Percentiles rank a stretch among this genome's conserved stretches.
phyloP scores from a whole-genome alignment of 2,329 filamentous ascomycete species.

The Fusarium sp. region DNA sequence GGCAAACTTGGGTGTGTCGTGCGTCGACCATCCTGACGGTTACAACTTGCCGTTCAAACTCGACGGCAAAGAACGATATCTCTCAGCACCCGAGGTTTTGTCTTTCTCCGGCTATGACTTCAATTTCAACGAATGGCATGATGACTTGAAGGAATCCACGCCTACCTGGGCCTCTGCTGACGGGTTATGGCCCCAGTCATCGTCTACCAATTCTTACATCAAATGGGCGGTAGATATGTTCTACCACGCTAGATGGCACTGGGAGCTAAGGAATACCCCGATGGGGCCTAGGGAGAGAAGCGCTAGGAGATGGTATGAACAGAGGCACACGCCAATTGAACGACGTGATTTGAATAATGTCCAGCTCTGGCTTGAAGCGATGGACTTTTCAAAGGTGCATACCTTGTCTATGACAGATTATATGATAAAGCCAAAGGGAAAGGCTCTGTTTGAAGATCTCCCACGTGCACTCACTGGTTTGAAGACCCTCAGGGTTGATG shows the following conservation, averaged over 20 bases:
- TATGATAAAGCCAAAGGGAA: background rate
- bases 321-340: background rate
- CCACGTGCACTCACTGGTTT: background rate
- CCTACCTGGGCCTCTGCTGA: background rate
- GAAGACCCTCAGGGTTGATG: background rate
- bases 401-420: background rate
- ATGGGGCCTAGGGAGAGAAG: no score
- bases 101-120: background rate
- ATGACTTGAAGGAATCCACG: no score
- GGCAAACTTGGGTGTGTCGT: background rate
- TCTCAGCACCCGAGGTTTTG: background rate
- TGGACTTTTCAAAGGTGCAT: slow-evolving; percentile 32
- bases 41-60: slow-evolving; percentile 4
- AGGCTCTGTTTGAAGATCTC: background rate
- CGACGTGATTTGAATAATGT: slow-evolving; percentile 15
- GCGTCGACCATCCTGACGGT: background rate
- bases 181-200: slow-evolving; percentile 11
- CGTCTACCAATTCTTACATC: slow-evolving; percentile 1
- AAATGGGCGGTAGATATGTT: background rate
- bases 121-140: background rate
- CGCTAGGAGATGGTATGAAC: background rate
- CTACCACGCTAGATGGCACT: slow-evolving; percentile 6
- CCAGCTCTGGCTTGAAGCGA: slow-evolving; percentile 25
- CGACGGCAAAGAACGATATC: slow-evolving; percentile 24
- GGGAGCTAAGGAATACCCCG: background rate